Evolutionary conservation across 805 yeast species (phyloP).

Genomic region (Kuraishia ogatae): DNA sequence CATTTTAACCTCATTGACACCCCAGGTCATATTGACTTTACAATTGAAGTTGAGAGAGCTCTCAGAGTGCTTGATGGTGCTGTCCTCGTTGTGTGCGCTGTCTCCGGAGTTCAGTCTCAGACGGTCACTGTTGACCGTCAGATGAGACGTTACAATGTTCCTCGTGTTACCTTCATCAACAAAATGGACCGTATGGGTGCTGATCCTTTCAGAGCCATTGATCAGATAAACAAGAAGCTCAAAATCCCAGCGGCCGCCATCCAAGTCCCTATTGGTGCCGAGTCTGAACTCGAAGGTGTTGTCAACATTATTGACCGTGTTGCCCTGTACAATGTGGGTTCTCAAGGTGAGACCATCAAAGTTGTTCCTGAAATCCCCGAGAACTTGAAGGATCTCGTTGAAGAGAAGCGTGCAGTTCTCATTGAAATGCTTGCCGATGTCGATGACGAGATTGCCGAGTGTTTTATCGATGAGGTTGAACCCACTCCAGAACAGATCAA

Average conservation of each 20-base stretch:
- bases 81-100: conserved; percentile 96
- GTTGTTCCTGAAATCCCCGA: conserved; percentile 60
- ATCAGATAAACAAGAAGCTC: conserved; percentile 79
- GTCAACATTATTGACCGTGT: conserved; percentile 87
- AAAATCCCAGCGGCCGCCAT: conserved; percentile 95
- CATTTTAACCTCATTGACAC: conserved; percentile 96
- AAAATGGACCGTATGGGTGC: conserved; percentile 99
- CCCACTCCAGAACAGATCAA: conserved; percentile 81
- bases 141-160: conserved; percentile 97
- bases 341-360: conserved; percentile 77
- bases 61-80: conserved; percentile 97
- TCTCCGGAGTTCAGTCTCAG: conserved; percentile 96
- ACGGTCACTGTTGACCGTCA: conserved; percentile 98
- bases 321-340: conserved; percentile 83
- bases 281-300: conserved; percentile 74
- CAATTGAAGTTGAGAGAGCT: conserved; percentile 99
- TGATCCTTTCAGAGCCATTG: conserved; percentile 91
- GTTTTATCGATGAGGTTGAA: conserved; percentile 81
- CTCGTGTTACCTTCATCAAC: conserved; percentile 91
- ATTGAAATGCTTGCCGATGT: conserved; percentile 96
- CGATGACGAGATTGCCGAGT: conserved; percentile 94
- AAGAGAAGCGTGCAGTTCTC: conserved; percentile 77
- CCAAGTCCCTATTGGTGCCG: conserved; percentile 97
- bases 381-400: conserved; percentile 72
- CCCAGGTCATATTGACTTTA: conserved; percentile 98